Evolutionary conservation across 176 grass and related monocot species (phyloP), one percentile per base, ranked within the genome.

Genomic region (Cenchrus americanus): DNA sequence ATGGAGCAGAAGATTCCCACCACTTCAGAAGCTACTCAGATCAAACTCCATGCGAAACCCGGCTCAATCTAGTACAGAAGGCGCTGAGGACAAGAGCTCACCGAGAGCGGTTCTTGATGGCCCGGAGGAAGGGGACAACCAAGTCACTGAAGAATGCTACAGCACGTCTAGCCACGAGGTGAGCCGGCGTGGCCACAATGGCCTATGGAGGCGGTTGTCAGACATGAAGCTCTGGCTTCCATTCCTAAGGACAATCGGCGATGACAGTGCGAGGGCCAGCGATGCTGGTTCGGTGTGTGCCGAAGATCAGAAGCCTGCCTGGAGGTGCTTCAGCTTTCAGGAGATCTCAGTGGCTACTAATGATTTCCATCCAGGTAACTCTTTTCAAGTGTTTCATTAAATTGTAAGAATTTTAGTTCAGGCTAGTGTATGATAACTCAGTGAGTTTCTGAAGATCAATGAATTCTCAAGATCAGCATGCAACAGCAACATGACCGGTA

Each of bases 281-380:
- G 89, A 96, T 51, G 73, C 15, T 3, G 62, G 74, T 19, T 96
- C 89, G 0, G 67, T 72, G 5, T 89, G 51, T 49, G 83, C 78
- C 1, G 86, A 92, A 50, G 91, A 96, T 50, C 87, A 90, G 60
- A 96, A 94, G 48, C 93, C 91, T 80, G 58, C 87, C 3, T 96
- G 89, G 89, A 99, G 88, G 68, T 99, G 87, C 10, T 99, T 96
- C 74, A 91, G 77, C 80, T 96, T 88, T 71, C 73, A 94, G 24
- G 91, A 99, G 71, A 86, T 96, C 58, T 93, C 89, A 62, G 48
- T 76, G 76, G 91, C 91, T 52, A 99, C 93, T 12, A 84, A 87
- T 75, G 89, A 91, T 48, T 99, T 99, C 65, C 88, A 94, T 62
- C 87, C 85, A 79, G 93, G 96, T 98, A 55, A 70, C 9, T 61